phyloP scores from a whole-genome alignment of 1,139 yeast genomes.

The Spathaspora sp. region DNA sequence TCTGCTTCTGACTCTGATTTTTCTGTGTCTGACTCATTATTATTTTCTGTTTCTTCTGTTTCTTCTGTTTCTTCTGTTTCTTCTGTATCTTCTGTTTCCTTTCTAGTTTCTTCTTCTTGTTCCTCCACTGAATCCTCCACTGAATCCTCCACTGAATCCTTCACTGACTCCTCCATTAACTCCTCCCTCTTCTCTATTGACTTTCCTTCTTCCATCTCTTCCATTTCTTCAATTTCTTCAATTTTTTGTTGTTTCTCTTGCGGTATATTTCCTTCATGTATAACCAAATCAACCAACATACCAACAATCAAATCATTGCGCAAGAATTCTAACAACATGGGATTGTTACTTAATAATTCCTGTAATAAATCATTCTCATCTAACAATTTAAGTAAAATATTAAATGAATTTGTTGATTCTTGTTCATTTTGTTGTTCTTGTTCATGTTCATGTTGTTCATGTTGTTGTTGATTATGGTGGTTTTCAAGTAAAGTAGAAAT shows the following conservation, averaged over 20 bases:
- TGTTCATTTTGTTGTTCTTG: background rate
- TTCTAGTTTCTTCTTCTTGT: background rate
- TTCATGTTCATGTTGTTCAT: constrained; percentile 18
- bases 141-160: background rate
- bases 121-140: background rate
- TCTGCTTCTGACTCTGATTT: constrained; percentile 5
- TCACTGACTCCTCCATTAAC: background rate
- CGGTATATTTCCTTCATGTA: constrained; percentile 38
- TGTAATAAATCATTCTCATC: constrained; percentile 88
- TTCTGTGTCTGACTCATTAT: constrained; percentile 8
- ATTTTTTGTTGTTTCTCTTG: no score
- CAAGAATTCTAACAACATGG: constrained; percentile 76
- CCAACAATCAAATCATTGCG: constrained; percentile 70
- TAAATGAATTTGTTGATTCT: constrained; percentile 21
- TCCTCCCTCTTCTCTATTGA: constrained; percentile 10
- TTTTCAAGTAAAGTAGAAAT: constrained; percentile 71
- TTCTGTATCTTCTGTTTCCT: background rate
- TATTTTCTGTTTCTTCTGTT: constrained; percentile 5
- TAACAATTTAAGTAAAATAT: constrained; percentile 61
- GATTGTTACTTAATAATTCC: constrained; percentile 79
- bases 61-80: background rate
- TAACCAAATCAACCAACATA: constrained; percentile 66
- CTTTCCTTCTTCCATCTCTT: constrained; percentile 9
- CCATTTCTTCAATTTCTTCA: constrained; percentile 9
- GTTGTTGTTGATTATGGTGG: constrained; percentile 26